A percentile compares a stretch with the other conserved stretches of the same genome.
phyloP scores from a whole-genome alignment of 2,329 filamentous ascomycete species.

The Fusarium sp. region DNA sequence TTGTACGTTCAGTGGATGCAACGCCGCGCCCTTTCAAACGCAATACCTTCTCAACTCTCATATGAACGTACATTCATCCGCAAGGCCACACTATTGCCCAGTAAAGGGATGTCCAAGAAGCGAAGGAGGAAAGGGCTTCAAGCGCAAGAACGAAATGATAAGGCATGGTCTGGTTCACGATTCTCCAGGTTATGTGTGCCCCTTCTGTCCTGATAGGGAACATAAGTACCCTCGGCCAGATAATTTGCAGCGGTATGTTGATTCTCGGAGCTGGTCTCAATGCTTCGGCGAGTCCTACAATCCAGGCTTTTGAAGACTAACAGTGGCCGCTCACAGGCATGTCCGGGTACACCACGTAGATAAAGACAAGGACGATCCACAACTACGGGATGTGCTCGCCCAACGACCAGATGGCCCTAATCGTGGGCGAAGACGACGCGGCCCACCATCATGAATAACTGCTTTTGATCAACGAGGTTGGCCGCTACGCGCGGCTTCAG shows the following conservation, averaged over 20 bases:
- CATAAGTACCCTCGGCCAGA: conserved; percentile 96
- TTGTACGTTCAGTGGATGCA: conserved; percentile 76
- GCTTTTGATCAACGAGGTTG: neutral
- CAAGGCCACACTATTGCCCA: conserved; percentile 75
- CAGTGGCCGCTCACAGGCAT: conserved; percentile 71
- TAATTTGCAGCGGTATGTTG: conserved; percentile 86
- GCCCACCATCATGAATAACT: conserved; percentile 54
- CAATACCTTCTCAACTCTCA: conserved; percentile 85
- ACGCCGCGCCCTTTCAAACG: conserved; percentile 81
- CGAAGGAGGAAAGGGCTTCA: conserved; percentile 77
- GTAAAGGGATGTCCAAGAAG: conserved; percentile 74
- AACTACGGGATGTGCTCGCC: conserved; percentile 85
- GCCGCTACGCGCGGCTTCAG: neutral
- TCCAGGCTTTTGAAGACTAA: neutral
- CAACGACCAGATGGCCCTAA: conserved; percentile 88
- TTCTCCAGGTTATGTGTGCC: conserved; percentile 95
- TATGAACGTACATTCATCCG: conserved; percentile 78
- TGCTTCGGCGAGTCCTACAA: neutral
- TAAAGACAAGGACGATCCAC: conserved; percentile 88
- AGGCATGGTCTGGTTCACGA: conserved; percentile 89
- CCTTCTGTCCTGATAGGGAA: conserved; percentile 93
- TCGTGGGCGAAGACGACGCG: conserved; percentile 82
- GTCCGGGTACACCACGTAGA: conserved; percentile 93
- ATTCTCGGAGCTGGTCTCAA: neutral
- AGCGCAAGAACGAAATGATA: conserved; percentile 82